These are phyloP conservation scores for Piedraia hortae DNA, from an alignment of 2,329 filamentous ascomycete genomes.

Conservation along the genomic window DNA sequence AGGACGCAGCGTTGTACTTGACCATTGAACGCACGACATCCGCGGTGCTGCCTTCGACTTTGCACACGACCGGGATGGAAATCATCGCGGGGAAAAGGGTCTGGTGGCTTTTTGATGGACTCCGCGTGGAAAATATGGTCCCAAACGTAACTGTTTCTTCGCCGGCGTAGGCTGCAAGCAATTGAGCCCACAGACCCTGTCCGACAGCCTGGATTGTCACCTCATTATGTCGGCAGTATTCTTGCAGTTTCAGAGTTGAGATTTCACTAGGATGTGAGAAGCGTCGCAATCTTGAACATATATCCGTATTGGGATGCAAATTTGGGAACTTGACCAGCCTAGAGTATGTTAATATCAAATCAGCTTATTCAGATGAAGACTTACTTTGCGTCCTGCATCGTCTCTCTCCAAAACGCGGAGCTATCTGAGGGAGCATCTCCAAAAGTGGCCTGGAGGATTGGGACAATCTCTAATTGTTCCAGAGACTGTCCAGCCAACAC, in stretches of 20 bases:
- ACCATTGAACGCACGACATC: slow-evolving; percentile 36
- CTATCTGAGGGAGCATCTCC: slow-evolving; percentile 1
- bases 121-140: slow-evolving; percentile 50
- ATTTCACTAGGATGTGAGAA: slow-evolving; percentile 14
- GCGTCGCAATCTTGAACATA: slow-evolving; percentile 12
- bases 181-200: slow-evolving; percentile 49
- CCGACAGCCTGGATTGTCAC: slow-evolving; percentile 50
- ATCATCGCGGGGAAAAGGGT: slow-evolving; percentile 54
- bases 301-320: slow-evolving; percentile 32
- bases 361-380: neutral
- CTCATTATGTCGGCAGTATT: slow-evolving; percentile 27
- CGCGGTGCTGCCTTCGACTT: slow-evolving; percentile 25
- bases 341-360: slow-evolving; percentile 1
- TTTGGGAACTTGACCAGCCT: slow-evolving; percentile 44
- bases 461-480: too few relatives aligned
- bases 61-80: slow-evolving; percentile 46
- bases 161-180: slow-evolving; percentile 51
- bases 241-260: slow-evolving; percentile 23
- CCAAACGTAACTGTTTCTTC: slow-evolving; percentile 53
- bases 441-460: too few relatives aligned
- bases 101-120: slow-evolving; percentile 27
- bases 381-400: slow-evolving; percentile 3
- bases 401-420: slow-evolving; percentile 1
- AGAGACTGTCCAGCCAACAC: too few relatives aligned
- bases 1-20: slow-evolving; percentile 32